Conservation (phyloP, 768 basidiomycete genomes). For the Tylopilus sp. region DNA sequence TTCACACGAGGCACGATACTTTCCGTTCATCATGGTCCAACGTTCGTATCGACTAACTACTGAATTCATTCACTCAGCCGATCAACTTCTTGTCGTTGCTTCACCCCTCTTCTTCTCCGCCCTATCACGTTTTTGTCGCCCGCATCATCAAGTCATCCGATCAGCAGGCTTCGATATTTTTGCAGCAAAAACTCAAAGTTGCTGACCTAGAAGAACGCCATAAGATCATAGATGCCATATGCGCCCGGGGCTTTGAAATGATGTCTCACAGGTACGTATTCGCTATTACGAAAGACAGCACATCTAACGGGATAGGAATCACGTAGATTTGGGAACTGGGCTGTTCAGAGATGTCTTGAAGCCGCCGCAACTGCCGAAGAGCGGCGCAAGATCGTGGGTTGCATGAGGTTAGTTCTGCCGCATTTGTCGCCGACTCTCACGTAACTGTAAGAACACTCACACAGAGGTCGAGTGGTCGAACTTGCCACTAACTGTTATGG, state of each 20-base stretch:
- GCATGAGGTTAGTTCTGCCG: slow-evolving; percentile 64
- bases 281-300: not conserved
- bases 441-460: slow-evolving; percentile 1
- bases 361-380: slow-evolving; percentile 73
- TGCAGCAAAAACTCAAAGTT: slow-evolving; percentile 88
- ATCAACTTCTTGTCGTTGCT: slow-evolving; percentile 86
- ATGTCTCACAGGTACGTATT: slow-evolving; percentile 74
- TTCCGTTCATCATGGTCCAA: slow-evolving; percentile 1
- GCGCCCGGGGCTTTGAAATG: slow-evolving; percentile 83
- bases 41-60: slow-evolving; percentile 11
- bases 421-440: slow-evolving; percentile 4
- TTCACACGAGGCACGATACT: slow-evolving; percentile 50
- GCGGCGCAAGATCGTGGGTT: slow-evolving; percentile 75
- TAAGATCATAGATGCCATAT: slow-evolving; percentile 87
- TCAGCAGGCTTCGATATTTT: slow-evolving; percentile 86
- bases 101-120: slow-evolving; percentile 81
- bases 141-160: slow-evolving; percentile 89
- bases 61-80: slow-evolving; percentile 45
- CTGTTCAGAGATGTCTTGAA: slow-evolving; percentile 83
- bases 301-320: slow-evolving; percentile 6
- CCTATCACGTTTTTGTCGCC: slow-evolving; percentile 76
- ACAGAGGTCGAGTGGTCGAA: slow-evolving; percentile 78
- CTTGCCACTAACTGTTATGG: slow-evolving; percentile 88
- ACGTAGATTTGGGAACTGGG: slow-evolving; percentile 86
- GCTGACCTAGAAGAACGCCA: slow-evolving; percentile 72